Evolutionary conservation across 1,284 basidiomycete genomes (phyloP).

Genomic region (Trichosporon sp.): DNA sequence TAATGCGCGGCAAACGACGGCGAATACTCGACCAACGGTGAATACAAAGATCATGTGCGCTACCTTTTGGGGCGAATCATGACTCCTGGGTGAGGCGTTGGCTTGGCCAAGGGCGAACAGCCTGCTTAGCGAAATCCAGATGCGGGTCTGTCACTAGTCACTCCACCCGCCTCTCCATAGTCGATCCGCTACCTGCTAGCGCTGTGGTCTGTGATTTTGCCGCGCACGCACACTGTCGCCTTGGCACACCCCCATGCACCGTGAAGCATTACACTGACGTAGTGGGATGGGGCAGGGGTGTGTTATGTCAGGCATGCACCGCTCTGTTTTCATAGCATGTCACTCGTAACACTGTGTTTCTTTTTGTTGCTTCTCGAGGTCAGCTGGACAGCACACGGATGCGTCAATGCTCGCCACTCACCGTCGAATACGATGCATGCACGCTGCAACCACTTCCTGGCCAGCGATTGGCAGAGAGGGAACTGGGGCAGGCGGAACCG

Average conservation of each 20-base stretch:
- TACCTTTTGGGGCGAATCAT: neutral
- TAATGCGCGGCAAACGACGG: slow-evolving; percentile 1
- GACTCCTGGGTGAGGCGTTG: neutral
- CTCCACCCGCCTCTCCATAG: too few relatives aligned
- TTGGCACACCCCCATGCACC: neutral
- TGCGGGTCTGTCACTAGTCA: slow-evolving; percentile 4
- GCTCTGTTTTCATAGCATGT: neutral
- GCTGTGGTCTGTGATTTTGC: neutral
- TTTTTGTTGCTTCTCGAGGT: neutral
- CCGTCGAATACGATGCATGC: slow-evolving; percentile 13
- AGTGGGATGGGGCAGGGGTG: neutral
- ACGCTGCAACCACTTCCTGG: neutral
- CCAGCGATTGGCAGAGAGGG: slow-evolving; percentile 6
- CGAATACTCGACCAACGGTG: slow-evolving; percentile 3
- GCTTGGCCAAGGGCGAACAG: neutral
- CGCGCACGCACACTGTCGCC: neutral
- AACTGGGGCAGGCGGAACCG: slow-evolving; percentile 7
- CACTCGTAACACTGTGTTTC: neutral
- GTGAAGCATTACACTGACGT: neutral
- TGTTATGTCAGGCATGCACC: neutral
- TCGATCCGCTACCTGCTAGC: neutral
- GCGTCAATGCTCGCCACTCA: neutral
- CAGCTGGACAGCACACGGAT: neutral
- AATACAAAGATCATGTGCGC: neutral
- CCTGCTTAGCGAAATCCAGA: neutral